These are phyloP conservation scores for Quercus aquifolioides DNA, from an alignment of 306 rosid genomes.

Conservation along the genomic window DNA sequence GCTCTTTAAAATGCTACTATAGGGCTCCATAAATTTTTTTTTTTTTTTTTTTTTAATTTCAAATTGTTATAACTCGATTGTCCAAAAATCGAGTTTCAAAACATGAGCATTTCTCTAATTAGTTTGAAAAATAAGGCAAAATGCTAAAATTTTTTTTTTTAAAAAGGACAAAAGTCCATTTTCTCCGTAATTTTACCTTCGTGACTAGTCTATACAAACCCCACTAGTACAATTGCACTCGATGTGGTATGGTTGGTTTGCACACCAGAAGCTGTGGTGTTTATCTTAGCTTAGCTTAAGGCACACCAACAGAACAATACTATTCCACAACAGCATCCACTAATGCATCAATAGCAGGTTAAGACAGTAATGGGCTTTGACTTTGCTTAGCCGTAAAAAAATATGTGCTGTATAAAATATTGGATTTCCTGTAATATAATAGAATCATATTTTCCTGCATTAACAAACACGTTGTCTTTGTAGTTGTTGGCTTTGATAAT, in stretches of 20 bases:
- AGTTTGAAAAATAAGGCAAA: too few species aligned
- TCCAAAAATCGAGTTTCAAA: too few species aligned
- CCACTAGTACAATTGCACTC: not conserved
- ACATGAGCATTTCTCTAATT: too few species aligned
- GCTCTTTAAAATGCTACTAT: too few species aligned
- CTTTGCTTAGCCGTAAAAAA: constrained; percentile 21
- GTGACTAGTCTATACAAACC: not conserved
- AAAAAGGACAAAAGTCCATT: too few species aligned
- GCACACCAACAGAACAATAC: not conserved
- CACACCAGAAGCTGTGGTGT: not conserved
- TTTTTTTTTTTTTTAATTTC: too few species aligned
- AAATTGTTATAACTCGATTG: too few species aligned
- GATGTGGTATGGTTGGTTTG: not conserved
- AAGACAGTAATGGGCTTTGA: not conserved
- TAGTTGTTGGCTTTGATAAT: constrained; percentile 19
- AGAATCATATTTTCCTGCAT: constrained; percentile 3
- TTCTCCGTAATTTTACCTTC: too few species aligned
- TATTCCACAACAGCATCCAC: not conserved
- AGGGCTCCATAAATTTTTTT: too few species aligned
- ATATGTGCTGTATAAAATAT: not conserved
- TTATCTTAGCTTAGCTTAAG: too few species aligned
- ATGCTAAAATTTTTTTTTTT: too few species aligned
- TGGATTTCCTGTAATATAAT: constrained; percentile 1
- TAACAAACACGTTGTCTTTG: constrained; percentile 13
- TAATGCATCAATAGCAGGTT: not conserved